Evolutionary conservation across 2,329 filamentous ascomycete species (phyloP), one percentile per base, ranked within the genome.

Genomic region (Didymella sp.): DNA sequence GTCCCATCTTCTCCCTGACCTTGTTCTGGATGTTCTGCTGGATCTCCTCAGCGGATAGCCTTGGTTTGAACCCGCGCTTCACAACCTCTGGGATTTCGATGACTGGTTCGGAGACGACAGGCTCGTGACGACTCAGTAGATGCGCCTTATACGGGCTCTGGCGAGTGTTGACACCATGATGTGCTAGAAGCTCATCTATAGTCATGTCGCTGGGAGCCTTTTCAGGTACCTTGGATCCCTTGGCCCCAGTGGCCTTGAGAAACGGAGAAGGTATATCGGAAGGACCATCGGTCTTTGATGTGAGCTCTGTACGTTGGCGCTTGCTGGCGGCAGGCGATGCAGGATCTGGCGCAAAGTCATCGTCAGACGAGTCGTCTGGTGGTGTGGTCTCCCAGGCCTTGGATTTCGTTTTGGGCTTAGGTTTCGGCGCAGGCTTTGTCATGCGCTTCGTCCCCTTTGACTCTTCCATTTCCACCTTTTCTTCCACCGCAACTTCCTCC

Each of bases 81-180:
- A 63, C 46, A 17, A 45, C 40, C 15, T 27, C 45, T 24, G 56
- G 57, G 7, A 64, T 54, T 11, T 42, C 6, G 22, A 63, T 58
- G 27, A 49, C 37, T 6, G 60, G 54, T 6, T 54, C 49, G n/a
- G 33, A 46, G 40, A 60, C 27, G 2, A 57, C 25, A 9, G 59
- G 56, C 25, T 56, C 38, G 3, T 51, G 42, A 15, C 62, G 56
- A 33, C 58, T 51, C 2, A 66, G 46, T 4, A 66, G 48, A 48
- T 63, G 63, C 11, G 52, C 41, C 17, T 52, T 31, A 45, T 60
- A 63, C 4, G 49, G 53, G 27, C 52, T 59, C 6, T 11, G 9
- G 8, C 27, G 8, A 1, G 56, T 59, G 22, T 59, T 56, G 5
- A 59, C 56, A 12, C 37, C 52, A n/a, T 57, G 44, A 7, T 52